phyloP scores from a whole-genome alignment of 495 filamentous ascomycete species.

The Neurospora pannonica region DNA sequence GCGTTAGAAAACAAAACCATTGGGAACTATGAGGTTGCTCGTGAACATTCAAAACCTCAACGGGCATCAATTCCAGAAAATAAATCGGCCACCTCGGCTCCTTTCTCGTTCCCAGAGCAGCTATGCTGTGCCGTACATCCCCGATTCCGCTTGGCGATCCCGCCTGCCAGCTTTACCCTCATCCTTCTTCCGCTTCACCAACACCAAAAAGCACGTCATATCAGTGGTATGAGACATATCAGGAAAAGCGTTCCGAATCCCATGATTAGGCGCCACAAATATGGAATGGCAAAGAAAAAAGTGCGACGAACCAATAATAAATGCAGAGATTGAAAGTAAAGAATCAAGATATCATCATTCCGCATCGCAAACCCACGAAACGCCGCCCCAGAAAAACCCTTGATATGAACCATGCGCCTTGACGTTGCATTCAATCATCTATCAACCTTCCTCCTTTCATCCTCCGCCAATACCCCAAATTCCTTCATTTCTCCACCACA shows the following conservation, averaged over 20 bases:
- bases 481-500: conserved; percentile 2
- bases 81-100: background rate
- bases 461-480: background rate
- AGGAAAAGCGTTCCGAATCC: background rate
- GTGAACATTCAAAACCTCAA: background rate
- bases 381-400: background rate
- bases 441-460: background rate
- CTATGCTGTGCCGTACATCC: background rate
- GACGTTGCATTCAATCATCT: background rate
- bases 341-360: background rate
- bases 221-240: background rate
- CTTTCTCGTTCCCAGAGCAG: background rate
- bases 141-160: background rate
- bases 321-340: background rate
- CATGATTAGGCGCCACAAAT: background rate
- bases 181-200: background rate
- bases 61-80: background rate
- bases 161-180: background rate
- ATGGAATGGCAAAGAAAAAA: background rate
- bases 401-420: background rate
- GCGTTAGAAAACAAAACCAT: background rate
- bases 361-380: background rate
- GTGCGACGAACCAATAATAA: background rate
- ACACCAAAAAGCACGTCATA: background rate
- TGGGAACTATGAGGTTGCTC: background rate